These are phyloP conservation scores for Boletus sp. DNA, from an alignment of 768 basidiomycete genomes.

Conservation along the genomic window DNA sequence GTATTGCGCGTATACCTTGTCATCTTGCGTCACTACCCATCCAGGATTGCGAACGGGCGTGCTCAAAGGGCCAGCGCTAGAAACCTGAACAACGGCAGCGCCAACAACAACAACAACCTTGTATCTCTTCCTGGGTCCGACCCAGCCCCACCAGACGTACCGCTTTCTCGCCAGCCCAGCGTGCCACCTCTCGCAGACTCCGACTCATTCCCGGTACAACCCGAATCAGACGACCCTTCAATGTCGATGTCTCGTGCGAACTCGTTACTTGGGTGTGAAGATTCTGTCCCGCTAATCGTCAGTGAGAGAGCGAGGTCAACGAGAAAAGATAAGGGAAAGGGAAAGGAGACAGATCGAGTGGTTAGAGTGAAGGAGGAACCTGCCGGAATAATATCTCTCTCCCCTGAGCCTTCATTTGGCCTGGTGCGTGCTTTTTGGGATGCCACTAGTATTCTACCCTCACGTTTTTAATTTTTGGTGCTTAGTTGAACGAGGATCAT, in stretches of 20 bases:
- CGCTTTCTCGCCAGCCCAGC: constrained; percentile 35
- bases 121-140: constrained; percentile 27
- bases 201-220: constrained; percentile 48
- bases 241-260: constrained; percentile 62
- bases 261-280: constrained; percentile 38
- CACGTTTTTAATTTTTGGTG: constrained; percentile 7
- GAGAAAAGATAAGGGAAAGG: constrained; percentile 48
- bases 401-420: constrained; percentile 33
- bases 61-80: constrained; percentile 73
- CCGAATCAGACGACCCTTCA: constrained; percentile 56
- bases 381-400: constrained; percentile 32
- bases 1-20: constrained; percentile 6
- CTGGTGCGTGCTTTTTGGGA: constrained; percentile 32
- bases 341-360: constrained; percentile 38
- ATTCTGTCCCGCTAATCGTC: constrained; percentile 14
- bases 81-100: constrained; percentile 45
- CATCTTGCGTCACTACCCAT: constrained; percentile 10
- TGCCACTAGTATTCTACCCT: constrained; percentile 13
- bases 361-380: constrained; percentile 48
- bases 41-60: constrained; percentile 58
- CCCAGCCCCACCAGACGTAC: constrained; percentile 39
- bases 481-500: constrained; percentile 71
- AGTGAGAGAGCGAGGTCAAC: constrained; percentile 27
- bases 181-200: constrained; percentile 45
- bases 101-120: constrained; percentile 37